phyloP scores from a whole-genome alignment of 495 filamentous ascomycete species.

The Penicillium taxi region DNA sequence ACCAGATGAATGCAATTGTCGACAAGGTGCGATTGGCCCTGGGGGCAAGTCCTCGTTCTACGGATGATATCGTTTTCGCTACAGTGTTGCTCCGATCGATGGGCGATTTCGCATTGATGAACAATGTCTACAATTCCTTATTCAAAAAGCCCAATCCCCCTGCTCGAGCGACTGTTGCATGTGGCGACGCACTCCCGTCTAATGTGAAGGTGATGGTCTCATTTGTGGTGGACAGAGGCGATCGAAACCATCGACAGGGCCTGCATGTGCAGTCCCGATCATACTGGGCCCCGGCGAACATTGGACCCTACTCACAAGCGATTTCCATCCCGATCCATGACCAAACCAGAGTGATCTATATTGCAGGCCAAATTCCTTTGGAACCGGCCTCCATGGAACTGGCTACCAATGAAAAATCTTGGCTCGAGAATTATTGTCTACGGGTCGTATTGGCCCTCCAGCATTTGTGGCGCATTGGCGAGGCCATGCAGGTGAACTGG shows the following conservation, averaged over 20 bases:
- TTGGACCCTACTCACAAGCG: constrained; percentile 94
- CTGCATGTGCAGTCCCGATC: constrained; percentile 89
- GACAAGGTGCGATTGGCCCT: constrained; percentile 30
- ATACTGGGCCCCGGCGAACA: constrained; percentile 98
- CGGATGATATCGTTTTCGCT: constrained; percentile 59
- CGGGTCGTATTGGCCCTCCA: constrained; percentile 66
- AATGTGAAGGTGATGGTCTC: constrained; percentile 55
- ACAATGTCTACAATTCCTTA: constrained; percentile 62
- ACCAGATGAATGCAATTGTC: constrained; percentile 41
- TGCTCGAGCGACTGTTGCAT: constrained; percentile 73
- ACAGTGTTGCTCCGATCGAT: constrained; percentile 74
- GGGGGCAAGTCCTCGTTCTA: constrained; percentile 14
- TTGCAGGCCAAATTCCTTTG: constrained; percentile 90
- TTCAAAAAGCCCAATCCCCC: constrained; percentile 73
- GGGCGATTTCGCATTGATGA: constrained; percentile 65
- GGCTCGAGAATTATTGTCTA: constrained; percentile 27
- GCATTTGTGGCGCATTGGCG: constrained; percentile 81
- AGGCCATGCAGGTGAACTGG: constrained; percentile 60
- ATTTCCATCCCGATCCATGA: constrained; percentile 48
- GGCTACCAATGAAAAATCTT: constrained; percentile 11
- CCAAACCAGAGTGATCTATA: constrained; percentile 38
- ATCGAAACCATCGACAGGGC: constrained; percentile 35
- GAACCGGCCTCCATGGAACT: constrained; percentile 72
- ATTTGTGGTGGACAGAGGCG: constrained; percentile 35
- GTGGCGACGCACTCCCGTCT: constrained; percentile 53